phyloP scores from a whole-genome alignment of 208 protist species.

The Wallacemonas rigidus region DNA sequence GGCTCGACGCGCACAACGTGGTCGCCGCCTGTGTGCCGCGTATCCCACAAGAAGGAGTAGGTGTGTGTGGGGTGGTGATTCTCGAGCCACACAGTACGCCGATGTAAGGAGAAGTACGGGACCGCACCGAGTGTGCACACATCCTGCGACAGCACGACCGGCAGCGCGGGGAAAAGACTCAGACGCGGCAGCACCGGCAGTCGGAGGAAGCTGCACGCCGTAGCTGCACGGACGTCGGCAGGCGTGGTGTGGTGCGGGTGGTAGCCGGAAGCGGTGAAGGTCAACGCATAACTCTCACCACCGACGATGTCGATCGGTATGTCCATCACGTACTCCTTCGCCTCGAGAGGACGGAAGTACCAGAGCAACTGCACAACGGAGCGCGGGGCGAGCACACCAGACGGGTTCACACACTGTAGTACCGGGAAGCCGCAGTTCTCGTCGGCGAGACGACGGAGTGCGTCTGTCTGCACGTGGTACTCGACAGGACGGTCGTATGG shows the following conservation, averaged over 20 bases:
- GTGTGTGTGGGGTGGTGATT: slow-evolving; percentile 58
- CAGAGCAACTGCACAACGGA: slow-evolving; percentile 58
- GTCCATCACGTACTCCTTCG: slow-evolving; percentile 63
- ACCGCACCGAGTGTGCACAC: slow-evolving; percentile 70
- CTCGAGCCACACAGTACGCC: slow-evolving; percentile 63
- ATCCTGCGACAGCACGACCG: slow-evolving; percentile 73
- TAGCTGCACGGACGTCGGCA: slow-evolving; percentile 29
- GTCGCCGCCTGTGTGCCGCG: slow-evolving; percentile 49
- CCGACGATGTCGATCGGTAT: slow-evolving; percentile 49
- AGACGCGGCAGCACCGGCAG: slow-evolving; percentile 39
- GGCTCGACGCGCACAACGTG: slow-evolving; percentile 55
- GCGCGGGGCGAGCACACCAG: slow-evolving; percentile 62
- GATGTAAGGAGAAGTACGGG: slow-evolving; percentile 83
- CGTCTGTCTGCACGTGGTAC: slow-evolving; percentile 68
- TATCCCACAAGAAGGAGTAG: slow-evolving; percentile 67
- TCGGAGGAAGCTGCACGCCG: slow-evolving; percentile 53
- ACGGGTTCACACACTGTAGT: slow-evolving; percentile 87
- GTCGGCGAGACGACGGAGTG: slow-evolving; percentile 48
- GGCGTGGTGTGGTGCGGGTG: slow-evolving; percentile 56
- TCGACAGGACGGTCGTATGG: slow-evolving; percentile 47
- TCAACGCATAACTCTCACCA: slow-evolving; percentile 75
- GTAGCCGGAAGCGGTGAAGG: slow-evolving; percentile 77
- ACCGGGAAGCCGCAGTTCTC: slow-evolving; percentile 85
- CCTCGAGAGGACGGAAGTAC: slow-evolving; percentile 92
- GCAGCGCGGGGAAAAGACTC: slow-evolving; percentile 30